phyloP scores from a whole-genome alignment of 495 filamentous ascomycete genomes.

The Aspergillus coremiiformis region DNA sequence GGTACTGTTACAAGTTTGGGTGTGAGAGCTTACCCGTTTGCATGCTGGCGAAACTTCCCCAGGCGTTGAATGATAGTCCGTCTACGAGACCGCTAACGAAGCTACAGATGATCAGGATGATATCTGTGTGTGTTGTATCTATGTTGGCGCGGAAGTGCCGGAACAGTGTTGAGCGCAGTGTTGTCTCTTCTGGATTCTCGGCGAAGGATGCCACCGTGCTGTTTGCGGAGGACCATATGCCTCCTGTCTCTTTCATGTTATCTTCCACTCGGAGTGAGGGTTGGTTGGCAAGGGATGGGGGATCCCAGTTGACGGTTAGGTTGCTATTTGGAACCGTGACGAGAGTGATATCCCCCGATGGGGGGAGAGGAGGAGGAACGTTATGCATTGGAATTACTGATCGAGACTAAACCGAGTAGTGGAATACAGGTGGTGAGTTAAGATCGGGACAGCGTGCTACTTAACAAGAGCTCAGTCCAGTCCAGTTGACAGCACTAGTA shows the following conservation, averaged over 20 bases:
- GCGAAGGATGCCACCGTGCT: conserved; percentile 23
- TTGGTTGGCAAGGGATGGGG: not conserved
- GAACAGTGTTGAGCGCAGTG: conserved; percentile 8
- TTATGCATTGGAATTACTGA: conserved; percentile 2
- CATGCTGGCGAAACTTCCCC: conserved; percentile 52
- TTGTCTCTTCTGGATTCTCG: conserved; percentile 13
- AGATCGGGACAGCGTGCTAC: not conserved
- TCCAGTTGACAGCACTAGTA: not conserved
- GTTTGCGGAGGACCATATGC: conserved; percentile 19
- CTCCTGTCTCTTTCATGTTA: conserved; percentile 16
- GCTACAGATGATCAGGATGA: conserved; percentile 30
- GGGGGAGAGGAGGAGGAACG: not conserved
- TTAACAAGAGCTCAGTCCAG: not conserved
- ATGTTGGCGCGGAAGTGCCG: conserved; percentile 18
- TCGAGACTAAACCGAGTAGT: not conserved
- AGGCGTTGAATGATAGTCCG: conserved; percentile 39
- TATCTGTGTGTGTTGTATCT: conserved; percentile 24
- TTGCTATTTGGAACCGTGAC: conserved; percentile 4
- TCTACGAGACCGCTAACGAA: conserved; percentile 36
- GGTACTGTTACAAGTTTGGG: too few species aligned
- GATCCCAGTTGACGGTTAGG: conserved; percentile 15
- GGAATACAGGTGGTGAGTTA: not conserved
- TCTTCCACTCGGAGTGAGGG: conserved; percentile 3
- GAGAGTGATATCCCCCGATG: conserved; percentile 1
- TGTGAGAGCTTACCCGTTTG: conserved; percentile 39